These are phyloP conservation scores for Anisogramma anomala DNA, from an alignment of 2,329 filamentous ascomycete species.

Conservation along the genomic window DNA sequence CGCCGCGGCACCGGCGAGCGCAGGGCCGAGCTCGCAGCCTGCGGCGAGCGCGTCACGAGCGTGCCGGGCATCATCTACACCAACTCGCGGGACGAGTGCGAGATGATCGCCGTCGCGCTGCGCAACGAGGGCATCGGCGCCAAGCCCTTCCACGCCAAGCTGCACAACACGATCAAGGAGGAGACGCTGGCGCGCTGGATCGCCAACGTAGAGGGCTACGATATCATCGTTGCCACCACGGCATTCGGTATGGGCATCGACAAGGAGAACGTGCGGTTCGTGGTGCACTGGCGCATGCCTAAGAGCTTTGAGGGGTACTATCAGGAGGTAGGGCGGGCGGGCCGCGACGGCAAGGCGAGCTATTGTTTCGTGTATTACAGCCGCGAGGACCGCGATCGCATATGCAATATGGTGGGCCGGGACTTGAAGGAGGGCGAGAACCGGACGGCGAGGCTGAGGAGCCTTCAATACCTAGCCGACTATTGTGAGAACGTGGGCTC, in stretches of 20 bases:
- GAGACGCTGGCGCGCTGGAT: slow-evolving; percentile 63
- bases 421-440: slow-evolving; percentile 33
- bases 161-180: slow-evolving; percentile 57
- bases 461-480: slow-evolving; percentile 55
- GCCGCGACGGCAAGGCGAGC: slow-evolving; percentile 76
- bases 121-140: slow-evolving; percentile 60
- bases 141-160: slow-evolving; percentile 59
- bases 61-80: slow-evolving; percentile 75
- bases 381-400: slow-evolving; percentile 70
- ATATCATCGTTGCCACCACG: slow-evolving; percentile 88
- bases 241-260: slow-evolving; percentile 98
- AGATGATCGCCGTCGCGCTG: slow-evolving; percentile 54
- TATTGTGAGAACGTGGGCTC: slow-evolving; percentile 69
- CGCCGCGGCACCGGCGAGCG: slow-evolving; percentile 52
- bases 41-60: slow-evolving; percentile 46
- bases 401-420: slow-evolving; percentile 44
- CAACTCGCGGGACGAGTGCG: slow-evolving; percentile 62
- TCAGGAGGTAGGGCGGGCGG: slow-evolving; percentile 86
- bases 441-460: slow-evolving; percentile 43
- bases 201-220: slow-evolving; percentile 62
- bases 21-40: slow-evolving; percentile 43
- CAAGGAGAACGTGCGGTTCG: slow-evolving; percentile 87
- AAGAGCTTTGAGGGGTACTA: slow-evolving; percentile 95
- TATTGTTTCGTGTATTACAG: slow-evolving; percentile 87
- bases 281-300: slow-evolving; percentile 86